phyloP scores from a whole-genome alignment of 2,329 filamentous ascomycete species.

The Mollisia scopiformis region DNA sequence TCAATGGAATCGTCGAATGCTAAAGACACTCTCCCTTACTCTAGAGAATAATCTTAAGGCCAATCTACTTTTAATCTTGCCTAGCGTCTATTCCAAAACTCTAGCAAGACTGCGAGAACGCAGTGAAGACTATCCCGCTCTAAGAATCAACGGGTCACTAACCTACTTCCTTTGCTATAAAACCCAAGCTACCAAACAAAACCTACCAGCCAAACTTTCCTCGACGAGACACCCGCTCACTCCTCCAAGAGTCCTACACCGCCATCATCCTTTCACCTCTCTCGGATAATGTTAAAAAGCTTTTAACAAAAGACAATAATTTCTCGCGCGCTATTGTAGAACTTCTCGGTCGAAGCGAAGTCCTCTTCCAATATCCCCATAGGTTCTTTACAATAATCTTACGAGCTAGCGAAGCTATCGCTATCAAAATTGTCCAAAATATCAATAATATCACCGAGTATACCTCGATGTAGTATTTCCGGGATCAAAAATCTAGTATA shows the following conservation, averaged over 20 bases:
- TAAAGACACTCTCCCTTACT: neutral
- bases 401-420: conserved; percentile 6
- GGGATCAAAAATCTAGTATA: conserved; percentile 5
- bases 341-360: conserved; percentile 2
- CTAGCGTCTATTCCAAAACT: conserved; percentile 1
- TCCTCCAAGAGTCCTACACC: conserved; percentile 5
- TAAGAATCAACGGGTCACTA: neutral
- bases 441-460: conserved; percentile 5
- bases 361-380: conserved; percentile 8
- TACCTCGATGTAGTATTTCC: conserved; percentile 8
- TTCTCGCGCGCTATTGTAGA: neutral
- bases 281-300: conserved; percentile 5
- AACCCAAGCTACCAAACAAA: neutral
- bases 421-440: conserved; percentile 4
- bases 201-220: conserved; percentile 1
- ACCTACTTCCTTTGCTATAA: conserved; percentile 1
- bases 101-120: conserved; percentile 3
- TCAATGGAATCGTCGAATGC: conserved; percentile 2
- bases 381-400: conserved; percentile 5
- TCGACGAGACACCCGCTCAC: conserved; percentile 5
- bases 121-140: neutral
- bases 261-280: conserved; percentile 1
- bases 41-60: neutral
- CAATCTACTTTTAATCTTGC: conserved; percentile 2
- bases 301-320: conserved; percentile 1